Evolutionary conservation across 768 basidiomycete species (phyloP).

Genomic region (Dioszegia aurantiaca): DNA sequence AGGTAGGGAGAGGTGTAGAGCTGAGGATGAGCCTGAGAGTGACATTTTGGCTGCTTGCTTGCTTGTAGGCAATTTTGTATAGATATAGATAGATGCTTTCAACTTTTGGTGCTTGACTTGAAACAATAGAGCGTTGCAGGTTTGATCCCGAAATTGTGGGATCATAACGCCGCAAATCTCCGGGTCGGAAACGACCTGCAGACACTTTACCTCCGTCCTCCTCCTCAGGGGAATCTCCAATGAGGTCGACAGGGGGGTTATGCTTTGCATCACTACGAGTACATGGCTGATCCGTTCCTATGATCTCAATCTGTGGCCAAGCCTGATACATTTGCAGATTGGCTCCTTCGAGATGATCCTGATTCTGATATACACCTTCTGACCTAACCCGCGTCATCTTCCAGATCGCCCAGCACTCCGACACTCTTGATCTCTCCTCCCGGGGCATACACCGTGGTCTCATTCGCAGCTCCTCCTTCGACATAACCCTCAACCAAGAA

Average conservation of each 20-base stretch:
- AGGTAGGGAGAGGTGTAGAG: constrained; percentile 46
- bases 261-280: too few species aligned
- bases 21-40: constrained; percentile 40
- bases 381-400: constrained; percentile 1
- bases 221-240: too few species aligned
- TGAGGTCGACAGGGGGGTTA: too few species aligned
- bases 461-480: constrained; percentile 47
- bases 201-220: too few species aligned
- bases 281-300: too few species aligned
- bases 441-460: constrained; percentile 46
- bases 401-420: constrained; percentile 36
- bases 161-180: not conserved
- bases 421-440: constrained; percentile 41
- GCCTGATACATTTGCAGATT: too few species aligned
- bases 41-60: constrained; percentile 35
- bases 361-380: not conserved
- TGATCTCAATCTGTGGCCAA: too few species aligned
- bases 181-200: too few species aligned
- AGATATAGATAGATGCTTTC: not conserved
- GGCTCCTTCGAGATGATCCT: too few species aligned
- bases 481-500: constrained; percentile 47
- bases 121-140: not conserved
- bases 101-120: not conserved
- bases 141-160: not conserved
- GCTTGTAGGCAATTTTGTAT: not conserved